phyloP scores from a whole-genome alignment of 768 basidiomycete genomes.

The Boletus rubroflammeus region DNA sequence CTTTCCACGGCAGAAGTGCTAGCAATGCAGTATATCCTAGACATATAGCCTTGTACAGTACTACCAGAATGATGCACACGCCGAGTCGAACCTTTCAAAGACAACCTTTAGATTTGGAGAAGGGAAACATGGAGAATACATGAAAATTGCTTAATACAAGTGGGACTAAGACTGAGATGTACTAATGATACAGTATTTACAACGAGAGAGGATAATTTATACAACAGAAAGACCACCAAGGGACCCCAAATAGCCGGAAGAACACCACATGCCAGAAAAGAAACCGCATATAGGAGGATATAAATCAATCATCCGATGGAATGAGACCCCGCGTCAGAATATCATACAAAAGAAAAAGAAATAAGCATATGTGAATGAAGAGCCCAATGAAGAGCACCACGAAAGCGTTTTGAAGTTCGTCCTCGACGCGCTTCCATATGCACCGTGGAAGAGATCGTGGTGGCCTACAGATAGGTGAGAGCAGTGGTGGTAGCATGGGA shows the following conservation, averaged over 20 bases:
- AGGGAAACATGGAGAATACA: too few relatives aligned
- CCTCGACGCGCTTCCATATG: conserved; percentile 18
- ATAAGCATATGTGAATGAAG: conserved; percentile 26
- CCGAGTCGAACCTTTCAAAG: background rate
- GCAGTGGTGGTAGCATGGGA: background rate
- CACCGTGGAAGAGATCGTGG: conserved; percentile 12
- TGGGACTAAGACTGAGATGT: background rate
- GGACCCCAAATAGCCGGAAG: background rate
- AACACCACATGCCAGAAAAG: conserved; percentile 10
- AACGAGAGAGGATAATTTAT: background rate
- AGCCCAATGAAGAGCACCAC: conserved; percentile 24
- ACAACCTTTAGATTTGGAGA: background rate
- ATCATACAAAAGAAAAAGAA: conserved; percentile 28
- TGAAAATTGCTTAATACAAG: conserved; percentile 3
- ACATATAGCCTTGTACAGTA: too few relatives aligned
- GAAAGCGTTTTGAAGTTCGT: conserved; percentile 30
- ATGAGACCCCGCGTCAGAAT: conserved; percentile 25
- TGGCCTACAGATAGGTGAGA: background rate
- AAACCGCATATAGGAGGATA: background rate
- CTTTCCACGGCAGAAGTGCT: too few relatives aligned
- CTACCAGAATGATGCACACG: background rate
- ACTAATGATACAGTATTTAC: conserved; percentile 17
- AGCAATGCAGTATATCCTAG: too few relatives aligned
- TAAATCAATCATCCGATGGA: conserved; percentile 25
- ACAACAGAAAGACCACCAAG: background rate